phyloP scores from a whole-genome alignment of 371 early-diverging fungal genomes.

The Nosema granulosis region DNA sequence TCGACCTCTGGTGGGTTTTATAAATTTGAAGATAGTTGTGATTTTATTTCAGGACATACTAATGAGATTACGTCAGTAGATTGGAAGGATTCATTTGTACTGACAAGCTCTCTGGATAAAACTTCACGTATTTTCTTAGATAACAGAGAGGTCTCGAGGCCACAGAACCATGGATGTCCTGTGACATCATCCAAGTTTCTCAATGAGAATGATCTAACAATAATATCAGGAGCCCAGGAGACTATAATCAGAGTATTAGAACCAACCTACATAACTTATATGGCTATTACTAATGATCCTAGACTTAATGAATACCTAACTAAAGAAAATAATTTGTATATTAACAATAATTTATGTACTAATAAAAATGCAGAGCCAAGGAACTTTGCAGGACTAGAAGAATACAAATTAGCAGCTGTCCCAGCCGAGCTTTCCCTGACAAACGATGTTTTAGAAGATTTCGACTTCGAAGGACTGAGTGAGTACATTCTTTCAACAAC shows the following conservation, averaged over 20 bases:
- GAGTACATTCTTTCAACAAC: constrained; percentile 45
- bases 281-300: neutral
- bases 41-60: constrained; percentile 51
- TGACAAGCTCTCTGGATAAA: constrained; percentile 51
- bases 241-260: constrained; percentile 54
- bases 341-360: neutral
- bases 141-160: constrained; percentile 50
- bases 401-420: constrained; percentile 39
- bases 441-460: constrained; percentile 41
- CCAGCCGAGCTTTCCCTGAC: constrained; percentile 56
- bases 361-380: neutral
- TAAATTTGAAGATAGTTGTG: constrained; percentile 26
- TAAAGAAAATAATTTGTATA: neutral
- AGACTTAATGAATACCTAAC: neutral
- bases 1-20: constrained; percentile 55
- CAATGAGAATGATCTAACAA: neutral
- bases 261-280: constrained; percentile 46
- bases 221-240: constrained; percentile 51
- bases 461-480: constrained; percentile 18
- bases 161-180: constrained; percentile 55
- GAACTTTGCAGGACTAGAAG: constrained; percentile 9
- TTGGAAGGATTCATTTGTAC: constrained; percentile 39
- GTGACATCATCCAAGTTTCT: constrained; percentile 44
- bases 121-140: constrained; percentile 58
- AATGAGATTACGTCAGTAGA: constrained; percentile 48